These are phyloP conservation scores for Spongiforma sp. DNA, from an alignment of 1,284 basidiomycete species.

Conservation along the genomic window DNA sequence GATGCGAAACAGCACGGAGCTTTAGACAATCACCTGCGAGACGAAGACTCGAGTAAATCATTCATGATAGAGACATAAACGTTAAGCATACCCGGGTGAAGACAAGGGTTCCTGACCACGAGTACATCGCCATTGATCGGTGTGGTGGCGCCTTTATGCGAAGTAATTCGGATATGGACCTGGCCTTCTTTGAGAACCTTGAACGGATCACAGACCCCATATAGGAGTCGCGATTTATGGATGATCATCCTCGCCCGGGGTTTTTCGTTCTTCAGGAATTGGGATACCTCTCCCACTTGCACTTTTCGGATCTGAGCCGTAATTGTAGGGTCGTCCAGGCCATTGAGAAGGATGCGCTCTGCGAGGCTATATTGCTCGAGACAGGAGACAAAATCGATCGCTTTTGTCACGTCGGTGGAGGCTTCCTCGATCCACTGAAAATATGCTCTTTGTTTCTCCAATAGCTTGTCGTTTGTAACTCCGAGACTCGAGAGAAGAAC, in stretches of 20 bases:
- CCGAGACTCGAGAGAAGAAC: constrained; percentile 67
- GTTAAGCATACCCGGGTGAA: constrained; percentile 58
- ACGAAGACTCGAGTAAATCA: not conserved
- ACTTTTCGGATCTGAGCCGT: constrained; percentile 44
- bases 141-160: constrained; percentile 55
- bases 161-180: constrained; percentile 63
- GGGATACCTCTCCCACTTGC: constrained; percentile 55
- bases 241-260: constrained; percentile 62
- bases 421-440: constrained; percentile 60
- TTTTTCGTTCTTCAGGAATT: constrained; percentile 59
- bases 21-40: constrained; percentile 63
- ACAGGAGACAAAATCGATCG: constrained; percentile 60
- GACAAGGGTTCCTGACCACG: constrained; percentile 68
- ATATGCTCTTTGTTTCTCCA: constrained; percentile 61
- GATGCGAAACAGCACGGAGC: constrained; percentile 58
- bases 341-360: constrained; percentile 58
- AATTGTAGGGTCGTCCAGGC: constrained; percentile 52
- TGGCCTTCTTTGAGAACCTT: constrained; percentile 64
- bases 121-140: constrained; percentile 63
- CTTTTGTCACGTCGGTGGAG: constrained; percentile 48
- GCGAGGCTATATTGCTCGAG: constrained; percentile 52
- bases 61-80: not conserved
- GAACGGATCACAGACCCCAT: constrained; percentile 70
- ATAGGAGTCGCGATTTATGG: constrained; percentile 62
- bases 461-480: constrained; percentile 55